Conservation (phyloP, 2,329 filamentous ascomycete genomes). For the Coniochaeta sp. region DNA sequence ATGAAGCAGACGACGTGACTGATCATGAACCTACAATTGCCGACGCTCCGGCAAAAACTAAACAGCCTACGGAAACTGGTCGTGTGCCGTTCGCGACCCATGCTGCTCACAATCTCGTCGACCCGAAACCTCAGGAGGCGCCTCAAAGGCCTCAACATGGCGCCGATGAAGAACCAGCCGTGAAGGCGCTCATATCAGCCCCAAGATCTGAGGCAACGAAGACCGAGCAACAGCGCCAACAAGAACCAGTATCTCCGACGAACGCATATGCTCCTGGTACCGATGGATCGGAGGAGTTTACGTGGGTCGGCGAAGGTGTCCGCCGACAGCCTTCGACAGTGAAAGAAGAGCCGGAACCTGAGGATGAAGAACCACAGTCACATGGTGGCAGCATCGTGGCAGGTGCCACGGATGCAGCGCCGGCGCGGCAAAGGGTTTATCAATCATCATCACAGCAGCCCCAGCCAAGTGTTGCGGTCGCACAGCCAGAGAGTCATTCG, state of each 20-base stretch:
- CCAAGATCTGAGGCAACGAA: background rate
- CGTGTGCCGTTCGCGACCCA: background rate
- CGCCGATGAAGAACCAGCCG: background rate
- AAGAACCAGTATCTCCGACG: background rate
- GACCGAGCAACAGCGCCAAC: background rate
- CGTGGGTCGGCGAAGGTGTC: conserved; percentile 6
- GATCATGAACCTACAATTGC: background rate
- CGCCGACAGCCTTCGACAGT: conserved; percentile 36
- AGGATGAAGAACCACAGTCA: conserved; percentile 12
- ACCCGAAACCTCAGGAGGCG: background rate
- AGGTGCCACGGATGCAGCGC: conserved; percentile 25
- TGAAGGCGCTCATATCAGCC: background rate
- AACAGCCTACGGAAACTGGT: background rate
- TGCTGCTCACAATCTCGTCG: background rate
- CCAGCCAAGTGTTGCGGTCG: background rate
- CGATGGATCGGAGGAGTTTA: background rate
- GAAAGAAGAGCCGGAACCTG: conserved; percentile 27
- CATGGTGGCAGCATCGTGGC: conserved; percentile 11
- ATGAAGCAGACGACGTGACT: background rate
- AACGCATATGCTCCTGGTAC: background rate
- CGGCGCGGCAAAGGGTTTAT: conserved; percentile 22
- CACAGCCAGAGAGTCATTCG: background rate
- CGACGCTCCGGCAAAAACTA: background rate
- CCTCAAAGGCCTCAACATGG: background rate
- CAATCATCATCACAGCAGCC: conserved; percentile 8